Evolutionary conservation across 192 early-diverging fungal species (phyloP).

Genomic region (Phycomyces blakesleeanus): DNA sequence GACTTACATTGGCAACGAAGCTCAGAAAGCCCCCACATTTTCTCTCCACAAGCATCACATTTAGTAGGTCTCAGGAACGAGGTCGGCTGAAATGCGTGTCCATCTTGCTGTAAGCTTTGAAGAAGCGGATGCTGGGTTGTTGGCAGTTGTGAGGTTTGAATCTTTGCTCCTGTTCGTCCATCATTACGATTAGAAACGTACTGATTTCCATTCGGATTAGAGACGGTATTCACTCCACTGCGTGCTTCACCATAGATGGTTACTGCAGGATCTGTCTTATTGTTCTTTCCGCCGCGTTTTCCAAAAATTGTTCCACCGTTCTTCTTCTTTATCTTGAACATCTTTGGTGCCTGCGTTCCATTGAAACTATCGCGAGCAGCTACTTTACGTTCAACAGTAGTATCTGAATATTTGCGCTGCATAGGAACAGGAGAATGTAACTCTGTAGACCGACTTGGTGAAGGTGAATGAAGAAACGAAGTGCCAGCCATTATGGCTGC

Average conservation of each 20-base stretch:
- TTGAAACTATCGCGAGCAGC: constrained; percentile 36
- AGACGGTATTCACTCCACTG: neutral
- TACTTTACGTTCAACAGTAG: constrained; percentile 18
- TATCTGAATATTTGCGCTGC: constrained; percentile 24
- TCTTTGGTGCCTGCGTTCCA: constrained; percentile 39
- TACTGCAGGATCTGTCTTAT: neutral
- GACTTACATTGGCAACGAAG: constrained; percentile 44
- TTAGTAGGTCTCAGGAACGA: constrained; percentile 43
- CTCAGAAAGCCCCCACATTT: constrained; percentile 51
- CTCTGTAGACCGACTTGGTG: constrained; percentile 25
- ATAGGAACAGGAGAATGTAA: constrained; percentile 3
- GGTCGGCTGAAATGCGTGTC: constrained; percentile 37
- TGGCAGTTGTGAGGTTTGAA: neutral
- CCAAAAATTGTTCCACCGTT: constrained; percentile 39
- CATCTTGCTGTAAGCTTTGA: constrained; percentile 23
- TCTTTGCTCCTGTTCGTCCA: neutral
- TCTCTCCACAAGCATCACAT: constrained; percentile 54
- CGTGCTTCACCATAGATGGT: neutral
- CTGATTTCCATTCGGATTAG: neutral
- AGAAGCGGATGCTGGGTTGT: neutral
- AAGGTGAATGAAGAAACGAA: constrained; percentile 28
- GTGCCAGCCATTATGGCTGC: constrained; percentile 38
- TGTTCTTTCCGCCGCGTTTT: constrained; percentile 24
- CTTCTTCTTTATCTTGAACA: constrained; percentile 55
- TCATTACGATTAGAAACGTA: too few relatives aligned